Evolutionary conservation across 148 eudicot species (phyloP), one percentile per base, ranked within the genome.

Genomic region (Silene uniflora): DNA sequence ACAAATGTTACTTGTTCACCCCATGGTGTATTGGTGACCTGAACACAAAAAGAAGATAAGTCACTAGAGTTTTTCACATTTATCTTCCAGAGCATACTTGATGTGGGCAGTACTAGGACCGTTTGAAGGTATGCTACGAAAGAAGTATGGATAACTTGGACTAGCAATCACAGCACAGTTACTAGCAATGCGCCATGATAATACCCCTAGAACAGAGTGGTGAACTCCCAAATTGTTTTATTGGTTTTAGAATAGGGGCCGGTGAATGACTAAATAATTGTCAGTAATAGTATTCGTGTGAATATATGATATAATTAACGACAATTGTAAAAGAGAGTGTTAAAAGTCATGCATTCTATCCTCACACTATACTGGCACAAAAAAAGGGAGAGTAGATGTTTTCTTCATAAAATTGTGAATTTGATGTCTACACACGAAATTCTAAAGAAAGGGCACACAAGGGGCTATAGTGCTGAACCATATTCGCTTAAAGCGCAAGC

Each of bases 11-110:
- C 97, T 76, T 89, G 85, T 87, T 94, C 97, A 18, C 98, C 97
- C 98, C 98, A 94, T 9, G 98, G 98, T 49, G 98, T 90, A 80
- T 94, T 94, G 54, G 98, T 94, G 67, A 94, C 98, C 98, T 94
- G 85, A 54, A 79, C 61, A 74, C 62, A 78, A 47, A 66, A 70
- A 74, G 35, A 69, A n/a, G 4, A 82, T 10, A 16, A 39, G 25
- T 32, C 66, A 14, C 47, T 69, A 47, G 4, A 54, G n/a, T 7
- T 44, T 10, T 70, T 61, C 21, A 61, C 7, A 44, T 68, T 68
- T 18, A 25, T 23, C 23, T 5, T 49, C 21, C n/a, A 52, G 27
- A 21, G 9, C 64, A 22, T 21, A 8, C 12, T 21, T 21, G 27
- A 61, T 21, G 62, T 59, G 4, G 7, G 42, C 4, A 35, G 42